Percentiles rank a stretch among this genome's conserved stretches.
Conservation (phyloP, 306 rosid genomes). For the Dryas octopetala region DNA sequence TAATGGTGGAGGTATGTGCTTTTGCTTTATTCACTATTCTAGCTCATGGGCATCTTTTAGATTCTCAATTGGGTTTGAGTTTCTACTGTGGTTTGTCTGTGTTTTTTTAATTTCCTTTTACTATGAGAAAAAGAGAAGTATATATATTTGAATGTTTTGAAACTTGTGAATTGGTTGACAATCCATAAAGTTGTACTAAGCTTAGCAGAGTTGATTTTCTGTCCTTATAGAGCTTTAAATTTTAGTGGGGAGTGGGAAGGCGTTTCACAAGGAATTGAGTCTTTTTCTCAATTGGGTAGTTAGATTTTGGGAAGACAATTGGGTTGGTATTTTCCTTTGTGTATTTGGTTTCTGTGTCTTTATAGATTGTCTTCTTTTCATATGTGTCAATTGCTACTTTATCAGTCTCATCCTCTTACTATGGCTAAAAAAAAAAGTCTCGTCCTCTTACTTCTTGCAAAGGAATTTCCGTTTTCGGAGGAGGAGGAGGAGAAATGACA, state of each 20-base stretch:
- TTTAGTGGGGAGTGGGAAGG: neutral
- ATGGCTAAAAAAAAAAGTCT: too few relatives aligned
- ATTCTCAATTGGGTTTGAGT: neutral
- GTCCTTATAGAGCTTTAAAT: neutral
- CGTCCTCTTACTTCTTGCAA: too few relatives aligned
- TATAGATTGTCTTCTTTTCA: neutral
- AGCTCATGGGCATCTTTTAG: neutral
- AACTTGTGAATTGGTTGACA: neutral
- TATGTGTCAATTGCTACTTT: neutral
- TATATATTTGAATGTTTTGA: neutral
- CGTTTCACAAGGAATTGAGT: neutral
- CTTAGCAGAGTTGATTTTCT: neutral
- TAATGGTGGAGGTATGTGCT: slow-evolving; percentile 43
- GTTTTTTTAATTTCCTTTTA: neutral
- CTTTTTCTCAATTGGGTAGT: too few relatives aligned
- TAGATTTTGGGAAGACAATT: neutral
- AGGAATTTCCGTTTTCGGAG: too few relatives aligned
- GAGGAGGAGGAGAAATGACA: too few relatives aligned
- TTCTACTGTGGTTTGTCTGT: neutral
- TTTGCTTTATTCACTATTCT: neutral
- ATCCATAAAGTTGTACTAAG: neutral
- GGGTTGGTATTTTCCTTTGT: neutral
- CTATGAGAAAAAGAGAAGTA: neutral
- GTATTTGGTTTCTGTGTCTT: neutral
- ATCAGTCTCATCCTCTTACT: neutral